Evolutionary conservation across 2,329 filamentous ascomycete species (phyloP).

Genomic region (Scedosporium dehoogii): DNA sequence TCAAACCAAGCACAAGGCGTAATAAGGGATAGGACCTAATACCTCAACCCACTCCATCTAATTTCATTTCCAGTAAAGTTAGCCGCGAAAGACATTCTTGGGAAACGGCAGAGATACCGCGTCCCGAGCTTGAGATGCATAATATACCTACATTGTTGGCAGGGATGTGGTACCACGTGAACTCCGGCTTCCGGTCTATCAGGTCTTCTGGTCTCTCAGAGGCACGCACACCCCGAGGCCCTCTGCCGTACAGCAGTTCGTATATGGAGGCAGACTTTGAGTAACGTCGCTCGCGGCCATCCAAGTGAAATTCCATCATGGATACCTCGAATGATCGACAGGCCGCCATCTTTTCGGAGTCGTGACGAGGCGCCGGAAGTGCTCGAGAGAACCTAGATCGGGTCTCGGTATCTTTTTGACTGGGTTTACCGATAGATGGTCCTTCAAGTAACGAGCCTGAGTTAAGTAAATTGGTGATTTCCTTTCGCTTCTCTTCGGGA

Average conservation of each 20-base stretch:
- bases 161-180: conserved; percentile 10
- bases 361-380: not conserved
- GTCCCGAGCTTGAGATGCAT: too few species aligned
- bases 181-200: not conserved
- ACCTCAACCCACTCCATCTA: not conserved
- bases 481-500: not conserved
- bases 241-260: not conserved
- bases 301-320: not conserved
- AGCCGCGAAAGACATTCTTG: not conserved
- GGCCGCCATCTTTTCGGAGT: not conserved
- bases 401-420: not conserved
- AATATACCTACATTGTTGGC: conserved; percentile 8
- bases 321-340: not conserved
- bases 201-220: not conserved
- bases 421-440: not conserved
- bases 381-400: not conserved
- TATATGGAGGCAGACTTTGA: not conserved
- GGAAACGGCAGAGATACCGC: too few species aligned
- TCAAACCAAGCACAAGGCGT: not conserved
- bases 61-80: not conserved
- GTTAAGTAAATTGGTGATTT: not conserved
- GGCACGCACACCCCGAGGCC: not conserved
- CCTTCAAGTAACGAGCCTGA: not conserved
- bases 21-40: not conserved
- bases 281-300: not conserved